A percentile compares a stretch with the other conserved stretches of the same genome.
phyloP scores from a whole-genome alignment of 768 basidiomycete species.

The Russula sp. region DNA sequence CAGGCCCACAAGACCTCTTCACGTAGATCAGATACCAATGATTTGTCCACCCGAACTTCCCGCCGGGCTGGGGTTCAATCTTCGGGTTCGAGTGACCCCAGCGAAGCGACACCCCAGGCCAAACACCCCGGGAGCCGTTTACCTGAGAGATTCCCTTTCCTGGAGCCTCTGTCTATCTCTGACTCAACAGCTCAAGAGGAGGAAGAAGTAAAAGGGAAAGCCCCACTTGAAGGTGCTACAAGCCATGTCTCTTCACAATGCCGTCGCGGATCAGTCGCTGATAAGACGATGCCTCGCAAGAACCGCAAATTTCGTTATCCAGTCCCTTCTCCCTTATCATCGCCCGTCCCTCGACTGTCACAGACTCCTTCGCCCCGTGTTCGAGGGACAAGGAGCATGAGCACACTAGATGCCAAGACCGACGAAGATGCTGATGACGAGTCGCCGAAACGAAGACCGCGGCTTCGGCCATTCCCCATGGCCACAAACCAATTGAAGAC shows the following conservation, averaged over 20 bases:
- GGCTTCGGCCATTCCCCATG: constrained; percentile 23
- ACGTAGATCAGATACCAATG: background rate
- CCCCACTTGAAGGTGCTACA: background rate
- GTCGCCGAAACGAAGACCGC: background rate
- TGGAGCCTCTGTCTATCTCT: constrained; percentile 11
- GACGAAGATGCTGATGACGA: constrained; percentile 13
- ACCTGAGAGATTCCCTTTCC: constrained; percentile 3
- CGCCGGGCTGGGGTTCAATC: background rate
- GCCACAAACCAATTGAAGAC: background rate
- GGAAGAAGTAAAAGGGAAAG: background rate
- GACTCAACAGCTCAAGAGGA: background rate
- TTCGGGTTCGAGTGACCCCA: constrained; percentile 4
- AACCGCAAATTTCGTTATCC: constrained; percentile 15
- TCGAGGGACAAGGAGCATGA: background rate
- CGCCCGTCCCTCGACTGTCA: constrained; percentile 5
- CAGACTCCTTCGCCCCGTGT: background rate
- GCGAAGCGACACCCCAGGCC: constrained; percentile 13
- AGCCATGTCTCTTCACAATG: background rate
- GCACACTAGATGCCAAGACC: background rate
- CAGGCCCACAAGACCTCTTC: background rate
- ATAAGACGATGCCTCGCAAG: constrained; percentile 3
- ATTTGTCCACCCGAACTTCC: background rate
- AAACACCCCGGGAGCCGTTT: background rate
- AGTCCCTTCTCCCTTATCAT: constrained; percentile 20
- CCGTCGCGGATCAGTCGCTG: background rate